Conservation (phyloP, 139 green algal genomes). For the Coelastrella sp. region DNA sequence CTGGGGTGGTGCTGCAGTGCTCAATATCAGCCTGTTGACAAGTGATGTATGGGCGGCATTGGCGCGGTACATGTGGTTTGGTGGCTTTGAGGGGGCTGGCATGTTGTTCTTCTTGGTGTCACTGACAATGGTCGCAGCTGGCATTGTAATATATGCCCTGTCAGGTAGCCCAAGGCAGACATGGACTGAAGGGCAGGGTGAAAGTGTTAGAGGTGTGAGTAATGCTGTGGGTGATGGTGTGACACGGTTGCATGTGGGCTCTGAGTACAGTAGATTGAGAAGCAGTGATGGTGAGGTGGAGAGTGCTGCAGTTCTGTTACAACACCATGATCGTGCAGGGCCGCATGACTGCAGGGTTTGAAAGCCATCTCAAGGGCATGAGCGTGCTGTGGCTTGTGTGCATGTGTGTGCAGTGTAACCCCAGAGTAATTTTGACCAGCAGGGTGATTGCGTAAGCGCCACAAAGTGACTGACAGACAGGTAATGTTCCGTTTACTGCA, state of each 20-base stretch:
- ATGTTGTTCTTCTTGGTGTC: constrained; percentile 45
- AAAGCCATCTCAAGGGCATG: too few relatives aligned
- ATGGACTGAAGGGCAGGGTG: too few relatives aligned
- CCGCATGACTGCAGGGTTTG: neutral
- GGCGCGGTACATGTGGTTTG: constrained; percentile 71
- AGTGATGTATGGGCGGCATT: constrained; percentile 74
- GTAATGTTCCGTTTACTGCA: too few relatives aligned
- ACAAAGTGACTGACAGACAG: too few relatives aligned
- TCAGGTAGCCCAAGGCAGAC: constrained; percentile 15
- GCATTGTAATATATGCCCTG: constrained; percentile 48
- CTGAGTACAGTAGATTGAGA: neutral
- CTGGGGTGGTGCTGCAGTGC: constrained; percentile 67
- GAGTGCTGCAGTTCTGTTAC: neutral
- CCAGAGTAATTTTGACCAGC: too few relatives aligned
- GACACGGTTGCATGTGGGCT: neutral
- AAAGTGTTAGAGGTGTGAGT: neutral
- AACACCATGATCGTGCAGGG: neutral
- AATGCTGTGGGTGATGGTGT: neutral
- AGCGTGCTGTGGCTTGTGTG: too few relatives aligned
- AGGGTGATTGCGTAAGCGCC: too few relatives aligned
- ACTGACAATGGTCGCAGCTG: constrained; percentile 38
- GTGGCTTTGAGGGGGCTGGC: constrained; percentile 55
- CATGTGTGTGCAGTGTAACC: too few relatives aligned
- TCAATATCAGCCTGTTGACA: constrained; percentile 87
- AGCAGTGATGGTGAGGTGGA: neutral